Evolutionary conservation across 139 green algal genomes (phyloP), one percentile per base, ranked within the genome.

Genomic region (Chlorokybus atmophyticus): DNA sequence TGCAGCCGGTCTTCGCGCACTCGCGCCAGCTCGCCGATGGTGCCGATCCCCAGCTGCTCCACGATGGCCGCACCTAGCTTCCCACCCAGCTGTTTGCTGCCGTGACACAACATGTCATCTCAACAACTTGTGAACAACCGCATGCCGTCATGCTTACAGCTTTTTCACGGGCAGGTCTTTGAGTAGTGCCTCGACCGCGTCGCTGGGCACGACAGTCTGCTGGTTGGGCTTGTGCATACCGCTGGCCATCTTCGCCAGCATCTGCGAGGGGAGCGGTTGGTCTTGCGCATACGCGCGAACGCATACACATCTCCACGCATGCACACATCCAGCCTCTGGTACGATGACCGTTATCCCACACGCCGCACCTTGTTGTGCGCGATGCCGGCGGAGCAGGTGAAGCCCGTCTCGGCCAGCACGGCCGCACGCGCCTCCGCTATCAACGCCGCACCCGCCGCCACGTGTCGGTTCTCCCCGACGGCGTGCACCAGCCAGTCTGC

Each of bases 141-240:
- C n/a, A n/a, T n/a, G n/a, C n/a, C n/a, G n/a, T n/a, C n/a, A n/a
- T n/a, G n/a, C 29, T 64, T 28, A 65, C 29, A 91, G 79, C 40
- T 73, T 75, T 29, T 60, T 6, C 2, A 91, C 55, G 0, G 82
- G 82, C 50, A 91, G 74, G 2, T 68, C 51, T 0, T 31, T 28
- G 40, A 94, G 66, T 57, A 94, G 72, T 0, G 5, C 57, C 0
- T 67, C 55, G 2, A 92, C 75, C 19, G 68, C 70, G 2, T 44
- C 48, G 2, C 60, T 48, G 3, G 78, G 71, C 7, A 94, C 71
- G 28, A 93, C 35, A 14, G 85, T 94, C 68, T 90, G 79, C 64
- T 88, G 79, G 0, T 54, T 53, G 5, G 85, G 85, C 69, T 94
- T 94, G 74, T 94, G 75, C 69, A 94, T 60, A 71, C 83, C 52